Evolutionary conservation across 2,329 filamentous ascomycete genomes (phyloP).

Genomic region (Trichothecium roseum): DNA sequence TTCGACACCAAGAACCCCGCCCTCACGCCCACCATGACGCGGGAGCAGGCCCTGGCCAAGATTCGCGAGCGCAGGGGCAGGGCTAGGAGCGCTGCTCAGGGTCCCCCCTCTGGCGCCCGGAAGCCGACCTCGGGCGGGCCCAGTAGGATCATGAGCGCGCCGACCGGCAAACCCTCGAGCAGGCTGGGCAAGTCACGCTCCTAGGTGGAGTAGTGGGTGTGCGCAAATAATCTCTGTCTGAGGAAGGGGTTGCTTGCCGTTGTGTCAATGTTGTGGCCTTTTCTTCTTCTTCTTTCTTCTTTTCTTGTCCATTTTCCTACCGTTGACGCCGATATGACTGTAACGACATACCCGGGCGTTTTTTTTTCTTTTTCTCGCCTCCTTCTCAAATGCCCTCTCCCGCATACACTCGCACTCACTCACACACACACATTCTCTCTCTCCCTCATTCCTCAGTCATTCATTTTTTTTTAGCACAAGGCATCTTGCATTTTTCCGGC

Average conservation of each 20-base stretch:
- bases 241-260: too few species aligned
- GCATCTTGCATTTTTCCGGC: not conserved
- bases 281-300: slow-evolving; percentile 2
- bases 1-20: slow-evolving; percentile 49
- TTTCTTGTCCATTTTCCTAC: not conserved
- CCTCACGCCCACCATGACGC: slow-evolving; percentile 54
- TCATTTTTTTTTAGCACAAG: not conserved
- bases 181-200: not conserved
- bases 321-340: slow-evolving; percentile 3
- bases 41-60: slow-evolving; percentile 65
- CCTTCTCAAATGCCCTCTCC: too few species aligned
- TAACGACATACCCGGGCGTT: slow-evolving; percentile 1
- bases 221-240: too few species aligned
- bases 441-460: not conserved
- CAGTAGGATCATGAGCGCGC: slow-evolving; percentile 38
- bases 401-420: too few species aligned
- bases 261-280: too few species aligned
- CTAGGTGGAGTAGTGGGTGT: too few species aligned
- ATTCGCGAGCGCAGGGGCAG: slow-evolving; percentile 64
- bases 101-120: slow-evolving; percentile 45
- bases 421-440: too few species aligned
- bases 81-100: slow-evolving; percentile 57
- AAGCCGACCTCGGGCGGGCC: slow-evolving; percentile 41
- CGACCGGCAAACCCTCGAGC: slow-evolving; percentile 20
- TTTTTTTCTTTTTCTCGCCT: slow-evolving; percentile 1